Base-by-base conservation (phyloP, 2,329 filamentous ascomycete genomes). In the Cercospora berteroae region DNA sequence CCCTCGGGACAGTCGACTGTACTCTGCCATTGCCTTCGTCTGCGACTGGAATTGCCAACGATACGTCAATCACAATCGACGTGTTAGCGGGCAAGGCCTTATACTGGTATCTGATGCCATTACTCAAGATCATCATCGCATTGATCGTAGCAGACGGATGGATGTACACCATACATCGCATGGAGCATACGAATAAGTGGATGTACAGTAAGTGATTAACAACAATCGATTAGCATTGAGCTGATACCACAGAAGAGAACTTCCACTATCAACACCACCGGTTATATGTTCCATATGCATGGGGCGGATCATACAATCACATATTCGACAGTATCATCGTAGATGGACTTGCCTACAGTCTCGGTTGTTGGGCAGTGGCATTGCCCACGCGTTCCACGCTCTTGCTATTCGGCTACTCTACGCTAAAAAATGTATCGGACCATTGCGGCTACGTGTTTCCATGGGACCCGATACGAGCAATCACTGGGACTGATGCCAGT, bases 371-470 rank as follows among this genome's bases (percentile, higher is more conserved):
- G 42, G 18, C 12, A 5, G 18, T 18, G 18, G 42, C 42, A 23
- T 48, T 48, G 42, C 3, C 42, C 42, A 48, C 42, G 3, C 18
- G 42, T 12, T 48, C 42, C 4, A 48, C 42, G 18, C 42, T 48
- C 4, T 23, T 48, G 18, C 42, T 48, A 4, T 48, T 48, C 23
- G 42, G 42, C 4, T 48, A 48, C 18, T 48, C 52, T n/a, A 9
- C 52, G 23, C 8, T 57, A 13, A 57, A 57, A 13, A 57, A 57
- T 33, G 52, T 57, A 18, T 33, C 29, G 5, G 52, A 57, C 7
- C 52, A 57, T 25, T 57, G 52, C 52, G 52, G 52, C 29, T 57
- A 57, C 25, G 52, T 57, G 8, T 57, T 57, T 27, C 52, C 52
- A 27, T 57, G 52, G 18, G 52, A 57, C 23, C 23, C 29, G 29